Percentiles rank a stretch among this genome's conserved stretches.
Conservation (phyloP, 106 monocot species). For the Dendrobium huoshanense region DNA sequence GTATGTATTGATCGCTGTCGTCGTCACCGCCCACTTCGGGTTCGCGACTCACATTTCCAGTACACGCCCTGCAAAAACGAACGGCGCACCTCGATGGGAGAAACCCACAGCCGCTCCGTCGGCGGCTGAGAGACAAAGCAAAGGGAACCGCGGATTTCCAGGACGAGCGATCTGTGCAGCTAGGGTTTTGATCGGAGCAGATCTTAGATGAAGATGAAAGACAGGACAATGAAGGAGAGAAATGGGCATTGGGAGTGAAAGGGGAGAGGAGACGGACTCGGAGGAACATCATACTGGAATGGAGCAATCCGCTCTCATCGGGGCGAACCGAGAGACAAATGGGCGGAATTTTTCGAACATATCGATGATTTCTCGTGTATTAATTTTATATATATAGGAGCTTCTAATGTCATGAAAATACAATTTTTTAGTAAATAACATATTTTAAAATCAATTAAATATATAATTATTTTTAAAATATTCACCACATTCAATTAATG, state of each 20-base stretch:
- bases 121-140: not conserved
- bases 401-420: no score
- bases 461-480: no score
- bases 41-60: slow-evolving; percentile 2
- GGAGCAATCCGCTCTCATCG: slow-evolving; percentile 4
- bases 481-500: no score
- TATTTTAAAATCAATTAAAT: no score
- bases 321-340: not conserved
- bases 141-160: not conserved
- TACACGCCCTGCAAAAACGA: slow-evolving; percentile 16
- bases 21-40: slow-evolving; percentile 6
- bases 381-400: no score
- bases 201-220: not conserved
- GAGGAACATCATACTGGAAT: not conserved
- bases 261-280: not conserved
- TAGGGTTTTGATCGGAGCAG: slow-evolving; percentile 5
- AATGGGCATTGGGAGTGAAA: not conserved
- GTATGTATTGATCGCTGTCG: slow-evolving; percentile 31
- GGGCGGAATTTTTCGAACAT: slow-evolving; percentile 4
- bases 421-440: no score
- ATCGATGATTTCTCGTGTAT: not conserved
- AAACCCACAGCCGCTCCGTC: not conserved
- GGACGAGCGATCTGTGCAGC: not conserved
- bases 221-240: not conserved
- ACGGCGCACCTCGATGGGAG: not conserved